Conservation (phyloP, 2,329 filamentous ascomycete species). For the Zymoseptoria pseudotritici region DNA sequence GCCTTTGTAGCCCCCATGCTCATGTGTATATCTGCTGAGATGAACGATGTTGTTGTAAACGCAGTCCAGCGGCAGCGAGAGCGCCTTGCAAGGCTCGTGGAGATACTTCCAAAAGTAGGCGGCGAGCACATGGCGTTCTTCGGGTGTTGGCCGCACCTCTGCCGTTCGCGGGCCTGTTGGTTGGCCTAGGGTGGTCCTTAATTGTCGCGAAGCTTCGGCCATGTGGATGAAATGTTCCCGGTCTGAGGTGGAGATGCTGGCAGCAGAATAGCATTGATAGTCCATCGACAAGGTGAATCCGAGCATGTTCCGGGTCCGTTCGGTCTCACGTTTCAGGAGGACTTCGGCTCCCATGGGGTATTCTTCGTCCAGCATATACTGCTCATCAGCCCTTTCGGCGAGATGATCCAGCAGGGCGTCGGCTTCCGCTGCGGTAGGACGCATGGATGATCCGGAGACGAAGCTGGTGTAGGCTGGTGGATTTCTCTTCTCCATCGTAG, state of each 20-base stretch:
- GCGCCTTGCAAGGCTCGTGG: constrained; percentile 1
- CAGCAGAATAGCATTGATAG: not conserved
- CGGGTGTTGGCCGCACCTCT: not conserved
- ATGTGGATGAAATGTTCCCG: constrained; percentile 1
- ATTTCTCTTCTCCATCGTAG: too few species aligned
- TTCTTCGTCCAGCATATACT: not conserved
- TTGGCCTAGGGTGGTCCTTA: not conserved
- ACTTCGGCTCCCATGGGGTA: not conserved
- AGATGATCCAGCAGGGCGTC: too few species aligned
- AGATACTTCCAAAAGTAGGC: constrained; percentile 4
- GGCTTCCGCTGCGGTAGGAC: too few species aligned
- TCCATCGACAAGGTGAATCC: not conserved
- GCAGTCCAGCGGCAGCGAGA: not conserved
- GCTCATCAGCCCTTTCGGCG: too few species aligned
- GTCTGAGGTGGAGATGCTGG: not conserved
- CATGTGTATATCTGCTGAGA: not conserved
- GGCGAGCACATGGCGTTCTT: not conserved
- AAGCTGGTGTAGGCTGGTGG: too few species aligned
- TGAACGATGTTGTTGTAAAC: not conserved
- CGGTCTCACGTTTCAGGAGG: not conserved
- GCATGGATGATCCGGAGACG: too few species aligned
- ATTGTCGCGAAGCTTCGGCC: not conserved
- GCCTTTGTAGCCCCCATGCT: not conserved
- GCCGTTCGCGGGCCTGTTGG: not conserved
- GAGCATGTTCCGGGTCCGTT: not conserved